These are phyloP conservation scores for Phylloporus sp. DNA, from an alignment of 768 basidiomycete species.

Conservation along the genomic window DNA sequence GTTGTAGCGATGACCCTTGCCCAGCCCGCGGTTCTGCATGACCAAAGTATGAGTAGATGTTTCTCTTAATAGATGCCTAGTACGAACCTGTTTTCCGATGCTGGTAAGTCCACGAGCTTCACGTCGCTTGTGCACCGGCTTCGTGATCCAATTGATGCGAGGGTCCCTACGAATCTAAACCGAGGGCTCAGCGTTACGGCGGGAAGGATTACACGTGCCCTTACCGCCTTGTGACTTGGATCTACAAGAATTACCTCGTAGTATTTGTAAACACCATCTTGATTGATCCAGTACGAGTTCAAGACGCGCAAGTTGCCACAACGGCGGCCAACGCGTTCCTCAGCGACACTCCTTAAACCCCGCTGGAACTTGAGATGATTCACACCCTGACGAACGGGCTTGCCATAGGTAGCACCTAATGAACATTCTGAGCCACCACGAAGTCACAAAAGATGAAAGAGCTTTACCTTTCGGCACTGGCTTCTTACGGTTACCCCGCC, in stretches of 20 bases:
- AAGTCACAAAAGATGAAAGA: not conserved
- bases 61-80: not conserved
- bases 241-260: constrained; percentile 99
- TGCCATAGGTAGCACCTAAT: constrained; percentile 93
- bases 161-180: constrained; percentile 86
- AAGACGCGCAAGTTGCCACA: constrained; percentile 96
- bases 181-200: constrained; percentile 9
- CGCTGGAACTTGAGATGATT: constrained; percentile 99
- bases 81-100: constrained; percentile 85
- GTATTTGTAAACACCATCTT: constrained; percentile 98
- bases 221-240: constrained; percentile 87
- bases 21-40: constrained; percentile 86
- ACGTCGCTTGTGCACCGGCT: constrained; percentile 97
- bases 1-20: constrained; percentile 94
- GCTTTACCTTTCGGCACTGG: constrained; percentile 91
- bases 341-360: constrained; percentile 85
- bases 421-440: not conserved
- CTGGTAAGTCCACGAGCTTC: constrained; percentile 97
- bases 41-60: constrained; percentile 2
- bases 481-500: constrained; percentile 99
- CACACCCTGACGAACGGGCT: constrained; percentile 98
- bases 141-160: constrained; percentile 98
- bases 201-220: constrained; percentile 26
- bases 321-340: constrained; percentile 95
- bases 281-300: constrained; percentile 99